These are phyloP conservation scores for Murraya koenigii DNA, from an alignment of 345 rosid species.

Conservation along the genomic window DNA sequence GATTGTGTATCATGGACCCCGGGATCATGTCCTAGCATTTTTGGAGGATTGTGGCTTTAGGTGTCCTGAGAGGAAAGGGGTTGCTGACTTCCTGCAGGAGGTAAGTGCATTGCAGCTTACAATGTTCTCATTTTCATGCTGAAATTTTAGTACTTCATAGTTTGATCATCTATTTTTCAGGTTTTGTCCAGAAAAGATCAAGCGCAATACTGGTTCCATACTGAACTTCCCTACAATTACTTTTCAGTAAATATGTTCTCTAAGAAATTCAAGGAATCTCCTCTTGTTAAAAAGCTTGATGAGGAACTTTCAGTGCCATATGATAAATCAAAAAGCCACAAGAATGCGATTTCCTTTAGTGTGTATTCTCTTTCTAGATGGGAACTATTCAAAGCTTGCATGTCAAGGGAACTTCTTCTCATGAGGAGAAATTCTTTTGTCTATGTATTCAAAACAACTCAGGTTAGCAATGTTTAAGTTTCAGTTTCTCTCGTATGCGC, in stretches of 20 bases:
- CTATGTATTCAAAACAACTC: not conserved
- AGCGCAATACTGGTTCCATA: not conserved
- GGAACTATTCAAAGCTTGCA: not conserved
- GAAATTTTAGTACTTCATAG: not conserved
- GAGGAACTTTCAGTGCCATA: not conserved
- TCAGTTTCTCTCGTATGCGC: no score
- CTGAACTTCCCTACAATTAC: not conserved
- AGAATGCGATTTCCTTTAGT: not conserved
- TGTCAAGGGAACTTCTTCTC: conserved; percentile 10
- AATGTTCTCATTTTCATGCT: not conserved
- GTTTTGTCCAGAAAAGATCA: not conserved
- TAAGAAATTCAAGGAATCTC: not conserved
- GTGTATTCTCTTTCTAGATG: conserved; percentile 4
- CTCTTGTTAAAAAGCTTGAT: not conserved
- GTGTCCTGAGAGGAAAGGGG: conserved; percentile 50
- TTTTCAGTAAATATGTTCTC: not conserved
- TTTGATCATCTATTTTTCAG: not conserved
- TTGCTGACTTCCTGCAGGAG: conserved; percentile 52
- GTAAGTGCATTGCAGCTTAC: conserved; percentile 6
- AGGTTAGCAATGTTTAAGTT: not conserved
- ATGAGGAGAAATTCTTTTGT: conserved; percentile 12
- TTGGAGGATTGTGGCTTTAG: conserved; percentile 41
- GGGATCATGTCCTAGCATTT: conserved; percentile 36
- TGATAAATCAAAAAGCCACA: conserved; percentile 4
- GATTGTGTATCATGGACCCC: conserved; percentile 47